Conservation (phyloP, 23 red algal species). For the Pyropia yezoensis region DNA sequence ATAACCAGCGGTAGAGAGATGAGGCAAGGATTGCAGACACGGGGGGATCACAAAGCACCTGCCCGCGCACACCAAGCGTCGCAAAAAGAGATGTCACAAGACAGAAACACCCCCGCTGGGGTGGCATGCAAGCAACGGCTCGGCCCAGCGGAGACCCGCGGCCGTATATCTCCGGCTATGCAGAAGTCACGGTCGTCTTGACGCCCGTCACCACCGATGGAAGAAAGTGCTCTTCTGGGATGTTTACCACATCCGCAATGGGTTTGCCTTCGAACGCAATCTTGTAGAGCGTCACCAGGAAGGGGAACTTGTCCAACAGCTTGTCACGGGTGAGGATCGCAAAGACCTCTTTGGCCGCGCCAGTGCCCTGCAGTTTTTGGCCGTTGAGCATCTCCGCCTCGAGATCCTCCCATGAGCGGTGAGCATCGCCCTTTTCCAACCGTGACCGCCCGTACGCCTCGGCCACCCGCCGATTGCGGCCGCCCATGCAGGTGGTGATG, state of each 20-base stretch:
- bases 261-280: slow-evolving; percentile 53
- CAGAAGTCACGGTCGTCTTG: too few relatives aligned
- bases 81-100: too few relatives aligned
- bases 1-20: too few relatives aligned
- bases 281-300: slow-evolving; percentile 63
- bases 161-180: too few relatives aligned
- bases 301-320: slow-evolving; percentile 48
- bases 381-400: slow-evolving; percentile 84
- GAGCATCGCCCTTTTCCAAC: slow-evolving; percentile 13
- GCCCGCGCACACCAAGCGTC: too few relatives aligned
- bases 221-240: slow-evolving; percentile 35
- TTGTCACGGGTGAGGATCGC: slow-evolving; percentile 59
- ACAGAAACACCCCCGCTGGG: too few relatives aligned
- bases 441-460: slow-evolving; percentile 57
- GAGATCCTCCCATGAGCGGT: slow-evolving; percentile 53
- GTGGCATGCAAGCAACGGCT: too few relatives aligned
- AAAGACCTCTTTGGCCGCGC: slow-evolving; percentile 67
- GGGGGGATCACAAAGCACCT: too few relatives aligned
- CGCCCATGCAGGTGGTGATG: slow-evolving; percentile 89
- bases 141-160: too few relatives aligned
- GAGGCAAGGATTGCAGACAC: too few relatives aligned
- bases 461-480: slow-evolving; percentile 65
- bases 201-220: too few relatives aligned
- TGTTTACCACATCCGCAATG: slow-evolving; percentile 31
- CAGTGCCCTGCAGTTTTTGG: slow-evolving; percentile 92